A percentile compares a stretch with the other conserved stretches of the same genome.
Conservation (phyloP, 805 yeast genomes). For the Brettanomyces anomalus region DNA sequence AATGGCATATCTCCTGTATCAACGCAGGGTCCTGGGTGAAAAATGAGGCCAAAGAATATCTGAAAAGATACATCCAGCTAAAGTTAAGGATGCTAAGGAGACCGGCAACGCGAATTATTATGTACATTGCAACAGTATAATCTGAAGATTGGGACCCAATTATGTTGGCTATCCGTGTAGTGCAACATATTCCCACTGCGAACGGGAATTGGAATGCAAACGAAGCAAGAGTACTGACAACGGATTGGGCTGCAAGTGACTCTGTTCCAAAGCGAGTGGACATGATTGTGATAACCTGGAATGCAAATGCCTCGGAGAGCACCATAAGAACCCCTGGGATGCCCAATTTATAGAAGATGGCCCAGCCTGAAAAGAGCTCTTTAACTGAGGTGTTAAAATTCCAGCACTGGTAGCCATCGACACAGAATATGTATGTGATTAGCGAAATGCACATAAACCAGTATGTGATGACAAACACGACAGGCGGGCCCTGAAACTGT, state of each 20-base stretch:
- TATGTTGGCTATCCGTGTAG: constrained; percentile 45
- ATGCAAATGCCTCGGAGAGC: constrained; percentile 48
- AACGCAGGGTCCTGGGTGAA: constrained; percentile 34
- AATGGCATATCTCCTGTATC: constrained; percentile 28
- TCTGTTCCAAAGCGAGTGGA: constrained; percentile 40
- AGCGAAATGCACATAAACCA: constrained; percentile 57
- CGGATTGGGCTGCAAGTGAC: constrained; percentile 44
- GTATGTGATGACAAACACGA: constrained; percentile 57
- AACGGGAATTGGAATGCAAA: constrained; percentile 44
- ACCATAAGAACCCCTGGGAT: constrained; percentile 48
- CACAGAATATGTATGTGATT: constrained; percentile 39
- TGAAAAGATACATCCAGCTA: constrained; percentile 27
- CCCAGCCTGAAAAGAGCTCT: constrained; percentile 33
- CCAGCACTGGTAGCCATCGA: constrained; percentile 68
- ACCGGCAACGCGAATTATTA: constrained; percentile 26
- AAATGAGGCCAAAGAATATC: constrained; percentile 30
- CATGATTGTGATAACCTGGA: constrained; percentile 41
- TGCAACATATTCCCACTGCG: constrained; percentile 41
- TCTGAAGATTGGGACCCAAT: constrained; percentile 37
- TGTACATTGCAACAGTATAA: constrained; percentile 29
- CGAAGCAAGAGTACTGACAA: constrained; percentile 39
- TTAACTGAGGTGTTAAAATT: constrained; percentile 15
- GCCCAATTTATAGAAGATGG: constrained; percentile 34
- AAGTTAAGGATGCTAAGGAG: constrained; percentile 30
- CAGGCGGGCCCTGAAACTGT: constrained; percentile 65